These are phyloP conservation scores for Delonix regia DNA, from an alignment of 306 rosid species.

Conservation along the genomic window DNA sequence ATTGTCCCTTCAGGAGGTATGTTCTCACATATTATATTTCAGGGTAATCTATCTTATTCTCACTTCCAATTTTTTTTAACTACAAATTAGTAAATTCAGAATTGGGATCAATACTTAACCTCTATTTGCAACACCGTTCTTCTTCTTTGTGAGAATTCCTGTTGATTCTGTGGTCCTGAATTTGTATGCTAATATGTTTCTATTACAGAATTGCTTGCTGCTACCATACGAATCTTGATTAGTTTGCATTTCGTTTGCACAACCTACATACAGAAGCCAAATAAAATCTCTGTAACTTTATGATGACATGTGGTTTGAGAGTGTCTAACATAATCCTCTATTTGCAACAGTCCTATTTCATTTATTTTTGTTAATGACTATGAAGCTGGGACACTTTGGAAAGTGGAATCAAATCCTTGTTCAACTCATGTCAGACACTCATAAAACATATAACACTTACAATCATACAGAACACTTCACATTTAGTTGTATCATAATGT, in stretches of 20 bases:
- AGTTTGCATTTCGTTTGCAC: background rate
- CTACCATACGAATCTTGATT: slow-evolving; percentile 7
- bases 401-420: background rate
- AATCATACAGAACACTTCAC: background rate
- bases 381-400: background rate
- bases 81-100: slow-evolving; percentile 1
- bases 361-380: background rate
- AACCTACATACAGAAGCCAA: background rate
- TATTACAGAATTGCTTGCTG: slow-evolving; percentile 1
- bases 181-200: background rate
- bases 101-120: background rate
- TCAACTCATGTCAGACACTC: background rate
- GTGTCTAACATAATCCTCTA: background rate
- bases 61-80: background rate
- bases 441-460: background rate
- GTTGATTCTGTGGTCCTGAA: background rate
- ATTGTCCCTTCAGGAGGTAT: slow-evolving; percentile 74
- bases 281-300: background rate
- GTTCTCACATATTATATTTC: slow-evolving; percentile 30
- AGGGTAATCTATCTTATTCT: background rate
- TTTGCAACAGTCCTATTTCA: background rate
- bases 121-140: background rate
- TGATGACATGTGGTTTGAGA: background rate
- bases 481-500: background rate
- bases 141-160: background rate